Evolutionary conservation across 306 rosid species (phyloP), one percentile per base, ranked within the genome.

Genomic region (Cucurbita maxima): DNA sequence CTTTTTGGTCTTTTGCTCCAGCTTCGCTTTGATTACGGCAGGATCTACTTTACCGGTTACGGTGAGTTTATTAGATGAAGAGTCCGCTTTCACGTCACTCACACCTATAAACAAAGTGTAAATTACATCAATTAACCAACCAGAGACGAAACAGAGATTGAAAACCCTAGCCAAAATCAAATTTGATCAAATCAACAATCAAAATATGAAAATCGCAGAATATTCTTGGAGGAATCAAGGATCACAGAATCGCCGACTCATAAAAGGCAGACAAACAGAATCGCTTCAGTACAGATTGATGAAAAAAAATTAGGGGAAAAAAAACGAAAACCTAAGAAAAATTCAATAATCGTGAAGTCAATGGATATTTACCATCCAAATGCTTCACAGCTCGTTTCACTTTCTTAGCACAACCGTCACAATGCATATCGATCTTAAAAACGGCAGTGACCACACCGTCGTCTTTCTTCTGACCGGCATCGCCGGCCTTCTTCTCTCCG

Each of bases 351-450:
- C 36, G 57, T 20, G 1, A 54, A 75, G 50, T 45, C 6, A 25
- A 14, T 11, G 15, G 47, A 72, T 16, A 9, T 36, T 37, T 81
- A 93, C 98, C 98, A 4, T 76, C 74, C 63, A 88, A 66, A 71
- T 74, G 62, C 41, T 84, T 85, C 53, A 86, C 86, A 6, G 73
- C 82, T 64, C 83, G 87, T 81, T 80, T 89, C 69, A 89, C 72
- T 76, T 89, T 89, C 84, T 87, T 82, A 7, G 86, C 94, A 52
- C 97, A 89, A 4, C 98, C 98, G 6, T 87, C 96, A 52, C 97
- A 90, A 85, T 90, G 96, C 81, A 87, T 53, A 20, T 90, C 96
- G 13, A 89, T 75, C 86, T 84, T 90, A 34, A 81, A 83, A 77
- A 93, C 89, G 79, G 78, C 83, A 36, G 89, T 53, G 58, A 55